A percentile compares a stretch with the other conserved stretches of the same genome.
phyloP scores from a whole-genome alignment of 2,329 filamentous ascomycete species.

The Phaeophleospora eucalypticola region DNA sequence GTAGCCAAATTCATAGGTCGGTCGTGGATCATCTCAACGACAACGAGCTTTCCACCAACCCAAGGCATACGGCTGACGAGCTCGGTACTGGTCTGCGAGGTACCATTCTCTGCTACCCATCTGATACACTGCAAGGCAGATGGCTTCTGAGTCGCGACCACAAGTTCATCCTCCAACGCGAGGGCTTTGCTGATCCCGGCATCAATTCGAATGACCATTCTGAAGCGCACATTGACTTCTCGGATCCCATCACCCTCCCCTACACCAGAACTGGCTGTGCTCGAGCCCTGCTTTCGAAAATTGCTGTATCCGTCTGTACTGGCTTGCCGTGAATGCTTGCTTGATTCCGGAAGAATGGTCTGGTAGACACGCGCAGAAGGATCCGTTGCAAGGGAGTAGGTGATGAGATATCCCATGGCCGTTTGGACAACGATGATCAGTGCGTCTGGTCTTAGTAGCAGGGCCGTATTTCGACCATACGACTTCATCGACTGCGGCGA shows the following conservation, averaged over 20 bases:
- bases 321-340: constrained; percentile 48
- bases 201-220: constrained; percentile 97
- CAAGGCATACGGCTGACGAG: constrained; percentile 82
- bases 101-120: constrained; percentile 80
- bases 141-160: constrained; percentile 87
- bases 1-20: constrained; percentile 92
- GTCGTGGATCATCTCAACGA: constrained; percentile 87
- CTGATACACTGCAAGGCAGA: constrained; percentile 95
- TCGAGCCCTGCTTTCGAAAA: constrained; percentile 19
- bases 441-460: constrained; percentile 85
- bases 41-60: constrained; percentile 70
- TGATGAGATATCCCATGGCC: constrained; percentile 80
- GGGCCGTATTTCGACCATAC: constrained; percentile 79
- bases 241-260: constrained; percentile 78
- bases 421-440: constrained; percentile 91
- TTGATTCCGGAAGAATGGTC: constrained; percentile 64
- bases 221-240: constrained; percentile 86
- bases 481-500: constrained; percentile 73
- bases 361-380: constrained; percentile 79
- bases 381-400: constrained; percentile 86
- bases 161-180: constrained; percentile 84
- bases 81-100: constrained; percentile 85
- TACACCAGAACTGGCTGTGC: constrained; percentile 51
- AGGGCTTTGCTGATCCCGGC: constrained; percentile 85
- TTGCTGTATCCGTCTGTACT: constrained; percentile 37